Evolutionary conservation across 352 stramenopile species (phyloP), one percentile per base, ranked within the genome.

Genomic region (Phytophthora palmivora): DNA sequence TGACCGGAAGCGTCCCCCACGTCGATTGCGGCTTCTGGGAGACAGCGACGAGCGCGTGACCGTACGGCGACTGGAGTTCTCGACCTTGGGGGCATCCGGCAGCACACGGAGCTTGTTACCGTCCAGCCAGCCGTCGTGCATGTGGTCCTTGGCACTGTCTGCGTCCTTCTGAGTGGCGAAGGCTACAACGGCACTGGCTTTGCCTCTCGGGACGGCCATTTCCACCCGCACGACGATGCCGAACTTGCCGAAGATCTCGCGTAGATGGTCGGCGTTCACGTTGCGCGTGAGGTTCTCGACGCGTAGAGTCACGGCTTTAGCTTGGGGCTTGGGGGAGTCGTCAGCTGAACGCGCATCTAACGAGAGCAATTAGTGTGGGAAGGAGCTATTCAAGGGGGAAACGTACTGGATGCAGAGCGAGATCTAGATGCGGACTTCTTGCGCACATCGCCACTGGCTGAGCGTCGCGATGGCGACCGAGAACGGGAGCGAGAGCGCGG

Each of bases 231-330:
- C 28, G 6, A 96, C 85, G 26, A 58, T 34, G 5, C 85, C 87
- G 64, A 96, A 96, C 71, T 94, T 96, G 64, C 82, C 84, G 63
- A 94, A 96, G 67, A 96, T 94, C 67, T 96, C 87, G 45, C 58
- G 74, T 58, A 96, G 56, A 47, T 96, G 87, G 47, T 94, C 87
- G 16, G 77, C 71, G 49, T 85, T 91, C 41, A 96, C 87, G 50
- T 96, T 96, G 41, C 87, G 81, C 36, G 87, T 93, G 57, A 95
- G 81, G 65, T 94, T 94, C 37, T 91, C 87, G 2, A 95, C 80
- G 34, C 83, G 81, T 42, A 95, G 44, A 11, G 72, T 56, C 9
- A 84, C 69, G 60, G 44, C 38, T 81, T 70, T 18, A 65, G 24
- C 0, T 65, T 60, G 66, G 18, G 53, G 14, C 16, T 53, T 44